Percentiles rank a stretch among this genome's conserved stretches.
phyloP scores from a whole-genome alignment of 352 stramenopile genomes.

The Thraustochytrium sp. region DNA sequence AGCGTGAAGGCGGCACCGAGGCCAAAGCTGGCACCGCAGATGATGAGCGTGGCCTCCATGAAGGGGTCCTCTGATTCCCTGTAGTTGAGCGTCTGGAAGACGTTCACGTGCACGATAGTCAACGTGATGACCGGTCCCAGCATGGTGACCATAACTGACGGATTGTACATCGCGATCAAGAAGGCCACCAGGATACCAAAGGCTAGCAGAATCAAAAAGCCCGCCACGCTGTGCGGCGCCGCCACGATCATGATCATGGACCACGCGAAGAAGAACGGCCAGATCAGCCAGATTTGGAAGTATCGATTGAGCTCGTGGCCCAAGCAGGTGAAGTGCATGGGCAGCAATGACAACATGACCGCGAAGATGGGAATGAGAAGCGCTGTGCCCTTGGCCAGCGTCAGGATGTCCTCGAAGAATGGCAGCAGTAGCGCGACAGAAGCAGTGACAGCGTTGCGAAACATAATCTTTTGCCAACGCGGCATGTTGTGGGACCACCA shows the following conservation, averaged over 20 bases:
- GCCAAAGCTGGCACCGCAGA: not conserved
- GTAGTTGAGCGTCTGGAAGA: not conserved
- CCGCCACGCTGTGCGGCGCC: not conserved
- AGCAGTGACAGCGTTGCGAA: not conserved
- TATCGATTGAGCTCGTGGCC: not conserved
- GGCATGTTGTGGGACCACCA: not conserved
- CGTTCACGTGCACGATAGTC: not conserved
- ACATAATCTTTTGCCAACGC: not conserved
- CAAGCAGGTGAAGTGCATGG: not conserved
- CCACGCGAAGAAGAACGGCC: not conserved
- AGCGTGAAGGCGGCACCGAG: not conserved
- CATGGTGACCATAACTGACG: not conserved
- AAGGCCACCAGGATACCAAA: not conserved
- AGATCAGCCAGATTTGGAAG: not conserved
- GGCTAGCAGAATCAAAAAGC: not conserved
- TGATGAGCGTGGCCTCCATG: not conserved
- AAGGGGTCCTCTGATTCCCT: not conserved
- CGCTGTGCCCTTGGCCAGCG: not conserved
- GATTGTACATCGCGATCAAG: not conserved
- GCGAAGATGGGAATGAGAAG: not conserved
- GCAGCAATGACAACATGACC: not conserved
- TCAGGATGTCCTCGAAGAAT: not conserved
- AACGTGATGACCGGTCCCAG: not conserved
- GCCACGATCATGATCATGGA: not conserved
- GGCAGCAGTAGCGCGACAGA: not conserved